phyloP scores from a whole-genome alignment of 257 asterid genomes.

The Petunia axillaris region DNA sequence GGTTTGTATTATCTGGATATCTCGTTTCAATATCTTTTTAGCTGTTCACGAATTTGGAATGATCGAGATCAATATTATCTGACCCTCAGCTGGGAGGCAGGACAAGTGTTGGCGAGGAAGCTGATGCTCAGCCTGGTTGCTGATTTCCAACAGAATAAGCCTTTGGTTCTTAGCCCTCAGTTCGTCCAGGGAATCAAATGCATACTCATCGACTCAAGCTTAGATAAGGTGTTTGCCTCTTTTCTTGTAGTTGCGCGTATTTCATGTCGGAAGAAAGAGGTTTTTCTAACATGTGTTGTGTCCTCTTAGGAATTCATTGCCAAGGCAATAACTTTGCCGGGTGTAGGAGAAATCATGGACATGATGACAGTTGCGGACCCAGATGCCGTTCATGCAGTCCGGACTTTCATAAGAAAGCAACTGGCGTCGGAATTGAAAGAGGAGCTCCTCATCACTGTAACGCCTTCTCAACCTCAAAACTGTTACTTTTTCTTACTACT shows the following conservation, averaged over 20 bases:
- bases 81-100: conserved; percentile 77
- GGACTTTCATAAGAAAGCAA: conserved; percentile 68
- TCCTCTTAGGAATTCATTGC: conserved; percentile 73
- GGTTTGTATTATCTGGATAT: conserved; percentile 45
- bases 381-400: conserved; percentile 85
- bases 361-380: conserved; percentile 88
- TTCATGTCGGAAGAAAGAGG: neutral
- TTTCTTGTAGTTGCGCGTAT: neutral
- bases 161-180: conserved; percentile 67
- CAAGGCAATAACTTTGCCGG: conserved; percentile 80
- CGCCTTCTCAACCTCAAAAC: neutral
- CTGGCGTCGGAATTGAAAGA: conserved; percentile 70
- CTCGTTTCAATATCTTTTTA: neutral
- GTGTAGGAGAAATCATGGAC: conserved; percentile 87
- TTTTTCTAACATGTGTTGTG: neutral
- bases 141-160: conserved; percentile 69
- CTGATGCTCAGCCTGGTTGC: conserved; percentile 73
- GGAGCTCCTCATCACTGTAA: conserved; percentile 62
- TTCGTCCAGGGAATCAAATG: conserved; percentile 69
- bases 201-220: conserved; percentile 57
- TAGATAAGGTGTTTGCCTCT: conserved; percentile 63
- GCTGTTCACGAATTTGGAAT: conserved; percentile 9
- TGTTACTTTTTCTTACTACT: neutral
- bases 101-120: conserved; percentile 79
- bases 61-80: conserved; percentile 19